Base-by-base conservation (phyloP, 2,329 filamentous ascomycete species). In the Penicillium sp. region DNA sequence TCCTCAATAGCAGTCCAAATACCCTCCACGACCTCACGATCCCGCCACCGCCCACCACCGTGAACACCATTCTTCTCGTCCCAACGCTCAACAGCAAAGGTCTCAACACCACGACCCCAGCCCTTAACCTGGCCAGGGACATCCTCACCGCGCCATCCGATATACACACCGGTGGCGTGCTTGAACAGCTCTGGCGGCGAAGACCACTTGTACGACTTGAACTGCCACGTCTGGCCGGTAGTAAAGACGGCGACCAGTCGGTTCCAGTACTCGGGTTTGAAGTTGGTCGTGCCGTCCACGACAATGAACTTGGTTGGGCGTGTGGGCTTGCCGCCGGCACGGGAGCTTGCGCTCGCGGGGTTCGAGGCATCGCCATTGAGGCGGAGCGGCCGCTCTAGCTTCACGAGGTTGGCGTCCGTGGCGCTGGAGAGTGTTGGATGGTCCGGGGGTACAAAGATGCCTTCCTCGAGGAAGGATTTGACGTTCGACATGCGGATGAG, bases 201-300 rank as follows among this genome's bases (percentile, higher is more conserved):
- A 64, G 88, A 88, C 91, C 94, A 99, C 76, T 96, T 96, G 83
- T 99, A 99, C 64, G 86, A 89, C 78, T 97, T 96, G 79, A 99
- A 99, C 76, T 99, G 94, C 94, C 94, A 99, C 10, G 89, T 87
- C 78, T 99, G 94, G 34, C 94, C 94, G 0, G 94, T 99, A 0
- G 94, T 99, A 77, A 99, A 97, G 55, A 99, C 92, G 13, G 90
- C 94, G 2, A 97, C 94, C 7, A 99, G 89, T 50, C 92, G 87
- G 68, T 88, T 88, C 94, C 94, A 99, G 79, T 97, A 97, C 71
- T 97, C 92, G 0, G 94, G 94, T 74, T 96, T 96, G 83, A 99
- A 99, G 73, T 94, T 89, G 70, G 95, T 88, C 0, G 92, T 89
- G 18, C 88, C 89, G 73, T 99, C 94, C 52, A 97, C 93, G 38